phyloP scores from a whole-genome alignment of 139 green algal genomes.

The Astrephomene gubernaculifera region DNA sequence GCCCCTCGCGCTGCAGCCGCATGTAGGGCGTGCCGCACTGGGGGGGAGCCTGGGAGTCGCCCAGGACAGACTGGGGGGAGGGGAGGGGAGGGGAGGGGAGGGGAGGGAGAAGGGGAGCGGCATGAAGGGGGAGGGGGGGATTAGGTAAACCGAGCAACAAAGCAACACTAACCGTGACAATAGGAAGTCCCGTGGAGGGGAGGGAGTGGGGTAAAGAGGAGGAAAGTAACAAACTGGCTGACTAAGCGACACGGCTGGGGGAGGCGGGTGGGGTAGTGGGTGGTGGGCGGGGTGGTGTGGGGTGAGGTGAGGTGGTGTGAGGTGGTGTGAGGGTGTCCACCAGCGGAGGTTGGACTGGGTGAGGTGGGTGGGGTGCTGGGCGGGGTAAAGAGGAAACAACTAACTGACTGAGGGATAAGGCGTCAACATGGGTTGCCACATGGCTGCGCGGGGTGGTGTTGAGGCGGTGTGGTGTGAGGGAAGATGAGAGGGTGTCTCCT shows the following conservation, averaged over 20 bases:
- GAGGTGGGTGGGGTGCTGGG: too few relatives aligned
- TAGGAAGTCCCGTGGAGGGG: not conserved
- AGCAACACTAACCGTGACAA: not conserved
- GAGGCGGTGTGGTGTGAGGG: not conserved
- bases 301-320: too few relatives aligned
- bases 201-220: not conserved
- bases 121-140: not conserved
- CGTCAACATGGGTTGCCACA: too few relatives aligned
- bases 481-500: not conserved
- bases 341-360: too few relatives aligned
- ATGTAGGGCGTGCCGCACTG: conserved; percentile 51
- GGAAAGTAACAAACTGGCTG: too few relatives aligned
- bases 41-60: not conserved
- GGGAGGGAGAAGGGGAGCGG: not conserved
- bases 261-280: too few relatives aligned
- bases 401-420: too few relatives aligned
- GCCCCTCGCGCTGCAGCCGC: conserved; percentile 48
- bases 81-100: not conserved
- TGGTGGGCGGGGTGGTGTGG: too few relatives aligned
- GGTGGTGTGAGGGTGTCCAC: too few relatives aligned
- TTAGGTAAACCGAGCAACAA: not conserved
- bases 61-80: conserved; percentile 9
- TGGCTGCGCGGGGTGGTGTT: too few relatives aligned
- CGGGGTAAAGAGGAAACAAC: not conserved
- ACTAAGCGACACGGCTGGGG: too few relatives aligned